These are phyloP conservation scores for Penicillium robsamsonii DNA, from an alignment of 495 filamentous ascomycete species.

Conservation along the genomic window DNA sequence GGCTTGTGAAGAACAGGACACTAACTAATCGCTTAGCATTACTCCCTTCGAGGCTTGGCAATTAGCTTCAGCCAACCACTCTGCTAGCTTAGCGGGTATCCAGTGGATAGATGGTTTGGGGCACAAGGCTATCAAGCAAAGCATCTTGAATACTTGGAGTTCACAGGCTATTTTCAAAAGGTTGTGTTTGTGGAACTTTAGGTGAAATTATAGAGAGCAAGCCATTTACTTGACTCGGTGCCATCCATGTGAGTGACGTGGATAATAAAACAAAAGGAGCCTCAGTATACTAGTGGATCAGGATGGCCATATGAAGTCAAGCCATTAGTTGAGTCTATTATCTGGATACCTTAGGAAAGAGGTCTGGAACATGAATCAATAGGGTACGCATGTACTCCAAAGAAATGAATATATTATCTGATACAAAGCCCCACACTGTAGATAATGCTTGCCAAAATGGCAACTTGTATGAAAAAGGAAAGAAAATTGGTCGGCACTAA, in stretches of 20 bases:
- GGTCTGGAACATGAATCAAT: background rate
- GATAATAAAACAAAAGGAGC: no score
- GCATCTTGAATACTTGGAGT: background rate
- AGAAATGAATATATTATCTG: background rate
- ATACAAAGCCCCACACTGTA: no score
- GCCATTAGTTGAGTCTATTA: no score
- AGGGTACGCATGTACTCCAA: no score
- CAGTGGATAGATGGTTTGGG: background rate
- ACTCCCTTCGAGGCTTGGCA: constrained; percentile 11
- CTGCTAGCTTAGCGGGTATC: background rate
- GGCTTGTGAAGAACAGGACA: background rate
- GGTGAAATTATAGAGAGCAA: no score
- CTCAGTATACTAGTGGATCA: no score
- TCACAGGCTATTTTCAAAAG: background rate
- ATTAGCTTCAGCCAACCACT: constrained; percentile 1
- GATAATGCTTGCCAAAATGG: background rate
- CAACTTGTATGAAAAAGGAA: background rate
- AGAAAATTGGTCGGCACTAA: background rate
- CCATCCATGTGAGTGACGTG: background rate
- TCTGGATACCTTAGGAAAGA: no score
- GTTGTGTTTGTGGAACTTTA: background rate
- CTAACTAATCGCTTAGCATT: constrained; percentile 12
- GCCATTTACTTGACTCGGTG: no score
- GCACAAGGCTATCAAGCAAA: background rate
- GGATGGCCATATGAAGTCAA: no score